Evolutionary conservation across 2,329 filamentous ascomycete genomes (phyloP), one percentile per base, ranked within the genome.

Genomic region (Nothomitra cinnamomea): DNA sequence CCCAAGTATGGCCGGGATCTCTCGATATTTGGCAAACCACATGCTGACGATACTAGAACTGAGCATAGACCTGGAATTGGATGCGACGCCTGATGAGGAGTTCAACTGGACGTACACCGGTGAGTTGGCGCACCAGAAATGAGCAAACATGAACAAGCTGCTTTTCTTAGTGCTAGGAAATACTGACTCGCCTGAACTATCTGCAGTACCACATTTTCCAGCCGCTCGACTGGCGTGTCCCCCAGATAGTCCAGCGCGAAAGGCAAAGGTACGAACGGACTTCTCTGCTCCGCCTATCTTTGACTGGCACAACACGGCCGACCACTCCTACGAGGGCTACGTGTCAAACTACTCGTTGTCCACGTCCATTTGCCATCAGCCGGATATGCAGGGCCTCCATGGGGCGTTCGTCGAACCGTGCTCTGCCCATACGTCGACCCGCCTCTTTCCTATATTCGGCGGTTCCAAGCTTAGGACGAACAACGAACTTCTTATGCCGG

Each of bases 401-500:
- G 73, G 72, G 35, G 67, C 66, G 2, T 73, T 75, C 52, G 67
- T 74, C 28, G 70, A 72, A 52, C 72, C 72, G 2, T 62, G 70
- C n/a, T 70, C 70, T 2, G 64, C 69, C 2, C 65, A 65, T 1
- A 70, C 66, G n/a, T 68, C 70, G 0, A 63, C 66, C 41, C 62
- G 65, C 19, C 62, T 76, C 24, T 65, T 75, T 49, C 73, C 73
- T 6, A 60, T 75, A 1, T 75, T 76, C 45, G 69, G 72, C 1
- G 71, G 70, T 10, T 72, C 69, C 12, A 76, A 76, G 55, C 61
- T 76, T 0, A 62, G 68, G 1, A 65, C 71, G 61, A 75, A 73
- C 62, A 75, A 74, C 56, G 73, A 75, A 53, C 74, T 76, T 50
- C 63, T 75, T 5, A 63, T 75, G 3, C 73, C 73, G 0, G 65